phyloP scores from a whole-genome alignment of 305 asterid species.

The Solanum chacoense region DNA sequence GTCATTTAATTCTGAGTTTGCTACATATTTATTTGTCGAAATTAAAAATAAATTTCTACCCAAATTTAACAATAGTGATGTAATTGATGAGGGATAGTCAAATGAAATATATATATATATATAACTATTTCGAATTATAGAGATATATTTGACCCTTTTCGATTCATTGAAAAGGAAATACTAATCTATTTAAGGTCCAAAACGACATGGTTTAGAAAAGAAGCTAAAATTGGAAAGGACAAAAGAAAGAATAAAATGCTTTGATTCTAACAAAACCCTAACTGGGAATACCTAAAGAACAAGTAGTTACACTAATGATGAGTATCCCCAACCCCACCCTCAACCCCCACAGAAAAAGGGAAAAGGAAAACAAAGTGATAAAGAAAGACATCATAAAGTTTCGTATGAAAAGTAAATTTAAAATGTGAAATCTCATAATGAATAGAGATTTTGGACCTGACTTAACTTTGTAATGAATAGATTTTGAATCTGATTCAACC shows the following conservation, averaged over 20 bases:
- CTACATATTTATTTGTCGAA: neutral
- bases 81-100: neutral
- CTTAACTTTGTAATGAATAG: too few relatives aligned
- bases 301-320: neutral
- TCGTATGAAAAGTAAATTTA: neutral
- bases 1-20: neutral
- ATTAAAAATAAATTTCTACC: neutral
- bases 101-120: neutral
- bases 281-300: neutral
- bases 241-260: neutral
- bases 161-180: neutral
- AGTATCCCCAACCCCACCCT: neutral
- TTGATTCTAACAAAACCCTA: neutral
- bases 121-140: neutral
- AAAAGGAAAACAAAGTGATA: neutral
- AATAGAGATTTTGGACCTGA: too few relatives aligned
- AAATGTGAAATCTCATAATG: neutral
- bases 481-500: too few relatives aligned
- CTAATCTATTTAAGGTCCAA: neutral
- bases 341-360: fast-evolving
- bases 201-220: neutral
- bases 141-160: neutral
- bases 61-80: neutral
- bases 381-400: neutral
- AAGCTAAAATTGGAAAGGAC: neutral